phyloP scores from a whole-genome alignment of 2,329 filamentous ascomycete species.

The Penicillium crustosum region DNA sequence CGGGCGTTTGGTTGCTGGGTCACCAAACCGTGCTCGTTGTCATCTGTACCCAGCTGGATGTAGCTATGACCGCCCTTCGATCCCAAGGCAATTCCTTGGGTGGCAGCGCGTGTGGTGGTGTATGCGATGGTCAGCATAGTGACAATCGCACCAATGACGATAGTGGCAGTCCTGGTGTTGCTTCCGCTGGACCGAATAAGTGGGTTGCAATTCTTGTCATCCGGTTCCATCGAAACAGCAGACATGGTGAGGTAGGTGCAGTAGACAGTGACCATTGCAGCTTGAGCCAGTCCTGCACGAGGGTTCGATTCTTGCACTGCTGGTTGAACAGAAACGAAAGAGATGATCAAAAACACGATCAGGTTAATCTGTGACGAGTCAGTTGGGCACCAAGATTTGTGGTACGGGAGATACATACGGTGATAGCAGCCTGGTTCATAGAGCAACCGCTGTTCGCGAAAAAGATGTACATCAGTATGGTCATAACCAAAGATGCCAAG shows the following conservation, averaged over 20 bases:
- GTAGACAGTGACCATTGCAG: constrained; percentile 95
- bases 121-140: constrained; percentile 97
- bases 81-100: constrained; percentile 67
- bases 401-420: constrained; percentile 47
- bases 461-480: constrained; percentile 94
- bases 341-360: constrained; percentile 75
- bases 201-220: constrained; percentile 92
- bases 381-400: constrained; percentile 11
- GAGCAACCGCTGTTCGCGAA: constrained; percentile 78
- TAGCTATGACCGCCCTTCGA: constrained; percentile 55
- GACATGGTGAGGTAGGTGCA: constrained; percentile 99
- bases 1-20: constrained; percentile 78
- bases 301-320: constrained; percentile 87
- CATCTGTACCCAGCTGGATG: constrained; percentile 63
- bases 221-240: constrained; percentile 96
- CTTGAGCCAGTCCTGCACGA: constrained; percentile 92
- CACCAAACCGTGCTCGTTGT: constrained; percentile 79
- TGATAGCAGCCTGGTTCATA: constrained; percentile 97
- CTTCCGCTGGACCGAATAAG: constrained; percentile 77
- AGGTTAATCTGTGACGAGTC: constrained; percentile 66
- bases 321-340: constrained; percentile 83
- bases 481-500: constrained; percentile 85
- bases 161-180: constrained; percentile 72
- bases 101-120: constrained; percentile 93
- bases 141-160: constrained; percentile 89